These are phyloP conservation scores for Zelopaecilomyces penicillatus DNA, from an alignment of 2,329 filamentous ascomycete genomes.

Conservation along the genomic window DNA sequence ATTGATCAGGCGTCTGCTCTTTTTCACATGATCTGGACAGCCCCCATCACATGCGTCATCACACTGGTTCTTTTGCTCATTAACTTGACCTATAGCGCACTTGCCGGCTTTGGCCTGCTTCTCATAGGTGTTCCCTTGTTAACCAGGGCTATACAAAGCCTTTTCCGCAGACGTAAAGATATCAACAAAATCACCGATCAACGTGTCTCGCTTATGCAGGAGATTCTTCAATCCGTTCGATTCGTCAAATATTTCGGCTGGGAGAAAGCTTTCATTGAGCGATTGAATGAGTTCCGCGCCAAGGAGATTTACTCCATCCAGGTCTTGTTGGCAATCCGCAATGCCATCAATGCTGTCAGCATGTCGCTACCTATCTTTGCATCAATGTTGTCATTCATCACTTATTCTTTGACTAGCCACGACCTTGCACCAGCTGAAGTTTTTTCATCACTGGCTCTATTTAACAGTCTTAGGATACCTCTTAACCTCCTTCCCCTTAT, in stretches of 20 bases:
- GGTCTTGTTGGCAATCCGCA: conserved; percentile 70
- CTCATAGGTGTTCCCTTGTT: conserved; percentile 70
- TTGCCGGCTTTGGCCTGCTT: conserved; percentile 79
- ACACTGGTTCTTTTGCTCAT: conserved; percentile 73
- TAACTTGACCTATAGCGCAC: conserved; percentile 82
- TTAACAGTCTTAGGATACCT: conserved; percentile 84
- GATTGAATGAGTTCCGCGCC: conserved; percentile 64
- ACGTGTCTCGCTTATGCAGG: conserved; percentile 82
- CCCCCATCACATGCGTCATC: conserved; percentile 68
- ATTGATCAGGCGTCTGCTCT: conserved; percentile 81
- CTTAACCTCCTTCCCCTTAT: conserved; percentile 83
- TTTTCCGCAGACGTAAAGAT: conserved; percentile 64
- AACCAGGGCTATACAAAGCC: conserved; percentile 64
- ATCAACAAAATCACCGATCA: conserved; percentile 96
- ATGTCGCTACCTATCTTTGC: conserved; percentile 88
- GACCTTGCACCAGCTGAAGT: conserved; percentile 64
- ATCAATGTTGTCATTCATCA: conserved; percentile 92
- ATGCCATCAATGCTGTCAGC: conserved; percentile 75
- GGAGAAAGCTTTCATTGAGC: conserved; percentile 78
- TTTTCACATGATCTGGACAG: conserved; percentile 87
- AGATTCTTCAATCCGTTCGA: conserved; percentile 81
- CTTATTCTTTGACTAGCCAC: conserved; percentile 60
- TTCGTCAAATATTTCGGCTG: conserved; percentile 98
- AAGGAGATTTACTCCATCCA: conserved; percentile 81
- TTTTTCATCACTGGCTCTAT: conserved; percentile 88